A percentile compares a stretch with the other conserved stretches of the same genome.
phyloP scores from a whole-genome alignment of 2,329 filamentous ascomycete genomes.

The Nakataea oryzae region DNA sequence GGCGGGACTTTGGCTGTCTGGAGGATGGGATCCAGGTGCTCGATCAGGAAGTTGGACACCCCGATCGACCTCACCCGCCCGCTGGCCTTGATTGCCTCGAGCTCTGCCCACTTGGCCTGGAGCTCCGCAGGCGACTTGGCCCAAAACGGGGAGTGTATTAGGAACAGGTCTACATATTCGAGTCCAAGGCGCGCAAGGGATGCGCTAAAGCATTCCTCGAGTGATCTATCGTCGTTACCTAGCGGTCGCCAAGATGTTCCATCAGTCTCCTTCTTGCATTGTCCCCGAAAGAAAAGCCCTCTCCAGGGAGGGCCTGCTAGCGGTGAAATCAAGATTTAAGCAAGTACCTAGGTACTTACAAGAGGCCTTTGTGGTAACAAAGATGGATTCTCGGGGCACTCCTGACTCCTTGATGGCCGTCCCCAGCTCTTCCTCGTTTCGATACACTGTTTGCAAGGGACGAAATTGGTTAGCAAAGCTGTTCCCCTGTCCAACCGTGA shows the following conservation, averaged over 20 bases:
- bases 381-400: constrained; percentile 57
- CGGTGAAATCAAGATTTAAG: too few relatives aligned
- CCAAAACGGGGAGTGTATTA: constrained; percentile 49
- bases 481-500: too few relatives aligned
- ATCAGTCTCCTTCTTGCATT: neutral
- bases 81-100: constrained; percentile 56
- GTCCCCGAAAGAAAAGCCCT: too few relatives aligned
- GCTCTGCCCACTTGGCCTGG: constrained; percentile 47
- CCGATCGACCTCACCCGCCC: constrained; percentile 62
- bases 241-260: neutral
- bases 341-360: constrained; percentile 21
- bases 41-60: constrained; percentile 61
- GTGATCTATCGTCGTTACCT: constrained; percentile 15
- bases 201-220: constrained; percentile 40
- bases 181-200: constrained; percentile 56
- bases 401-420: constrained; percentile 57
- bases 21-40: constrained; percentile 44
- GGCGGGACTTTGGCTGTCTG: constrained; percentile 51
- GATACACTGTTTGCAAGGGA: constrained; percentile 35
- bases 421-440: constrained; percentile 61
- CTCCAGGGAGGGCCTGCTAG: too few relatives aligned
- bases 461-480: neutral
- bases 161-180: constrained; percentile 64
- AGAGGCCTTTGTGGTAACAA: constrained; percentile 51
- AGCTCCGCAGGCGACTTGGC: constrained; percentile 37